Base-by-base conservation (phyloP, 1,284 basidiomycete genomes). In the Apiotrichum veenhuisii region DNA sequence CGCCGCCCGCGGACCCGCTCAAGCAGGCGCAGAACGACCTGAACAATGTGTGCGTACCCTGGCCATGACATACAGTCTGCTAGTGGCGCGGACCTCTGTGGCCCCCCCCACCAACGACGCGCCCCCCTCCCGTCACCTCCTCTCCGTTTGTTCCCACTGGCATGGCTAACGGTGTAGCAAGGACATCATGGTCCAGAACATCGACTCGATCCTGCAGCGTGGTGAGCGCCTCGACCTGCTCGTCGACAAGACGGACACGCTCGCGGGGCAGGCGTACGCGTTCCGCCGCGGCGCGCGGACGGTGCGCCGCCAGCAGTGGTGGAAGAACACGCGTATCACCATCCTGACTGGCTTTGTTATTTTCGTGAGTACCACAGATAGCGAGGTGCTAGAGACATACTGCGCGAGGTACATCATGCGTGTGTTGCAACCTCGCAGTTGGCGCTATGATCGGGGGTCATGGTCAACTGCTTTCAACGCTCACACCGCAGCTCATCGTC, bases 171-270 rank as follows among this genome's bases (percentile, higher is more conserved):
- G n/a, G n/a, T n/a, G n/a, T n/a, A 77, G 75, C 48, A 97, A 97
- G 77, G 89, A 95, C 67, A 92, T 97, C 77, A 96, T 97, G 92
- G 93, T 96, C 40, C 89, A 93, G 76, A 94, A 94, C 73, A 91
- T 95, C 58, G 91, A 94, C 76, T 73, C 75, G 76, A 96, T 98
- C 65, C 82, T 99, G 40, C 88, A 84, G 56, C 82, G 96, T 41
- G 96, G 95, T 10, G 96, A 99, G 75, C 83, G 95, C 55, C 92
- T 99, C 68, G 95, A 98, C 73, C 81, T 98, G 22, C 82, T 99
- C 42, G 89, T 98, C 44, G 92, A 98, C 81, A 94, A 98, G 82
- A 98, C 95, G 33, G 94, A 98, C 73, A 89, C 85, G 57, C 91
- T 98, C 83, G 90, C 91, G 3, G 87, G 87, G 27, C 94, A 98